Base-by-base conservation (phyloP, 441 rosid species). In the Eutrema salsugineum region DNA sequence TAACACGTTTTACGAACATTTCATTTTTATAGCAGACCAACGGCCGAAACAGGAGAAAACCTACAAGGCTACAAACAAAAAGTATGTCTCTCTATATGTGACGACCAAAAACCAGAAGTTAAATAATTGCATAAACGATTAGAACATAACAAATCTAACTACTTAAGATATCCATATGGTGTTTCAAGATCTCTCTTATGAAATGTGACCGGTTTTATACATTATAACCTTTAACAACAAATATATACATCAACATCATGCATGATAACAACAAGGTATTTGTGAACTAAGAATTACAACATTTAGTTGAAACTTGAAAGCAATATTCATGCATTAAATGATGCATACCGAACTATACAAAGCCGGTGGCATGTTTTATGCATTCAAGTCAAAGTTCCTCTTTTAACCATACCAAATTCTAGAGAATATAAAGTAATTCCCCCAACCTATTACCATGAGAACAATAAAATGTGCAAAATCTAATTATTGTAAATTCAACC, bases 301-400 rank as follows among this genome's bases (percentile, higher is more conserved):
- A 59, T 32, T 32, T 59, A 43, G 14, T 14, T 44, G 64, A 60
- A 51, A 22, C 27, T 44, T 68, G 49, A 55, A 69, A 56, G 70
- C 64, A 27, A 69, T 15, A 48, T 63, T 33, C 75, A 69, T 76
- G 70, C 75, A 69, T 38, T 76, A 39, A 76, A 63, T 76, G 33
- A 11, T 54, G 71, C 61, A 28, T 63, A 76, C 75, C 75, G 56
- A 69, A 76, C 75, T 56, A 63, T 47, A 55, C 46, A 69, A 76
- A 76, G 48, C 60, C 61, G 71, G 79, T 76, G 79, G 51, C 71
- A 76, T 76, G 75, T 75, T 76, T 68, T 56, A 17, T 76, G 71
- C 71, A 76, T 76, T 76, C 28, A 76, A 69, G 79, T 76, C 71
- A 73, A 63, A 55, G 15, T 36, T 56, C 50, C 65, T 44, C 57